A percentile compares a stretch with the other conserved stretches of the same genome.
Evolutionary conservation across 2,329 filamentous ascomycete species (phyloP).

Genomic region (Cercospora sesami): DNA sequence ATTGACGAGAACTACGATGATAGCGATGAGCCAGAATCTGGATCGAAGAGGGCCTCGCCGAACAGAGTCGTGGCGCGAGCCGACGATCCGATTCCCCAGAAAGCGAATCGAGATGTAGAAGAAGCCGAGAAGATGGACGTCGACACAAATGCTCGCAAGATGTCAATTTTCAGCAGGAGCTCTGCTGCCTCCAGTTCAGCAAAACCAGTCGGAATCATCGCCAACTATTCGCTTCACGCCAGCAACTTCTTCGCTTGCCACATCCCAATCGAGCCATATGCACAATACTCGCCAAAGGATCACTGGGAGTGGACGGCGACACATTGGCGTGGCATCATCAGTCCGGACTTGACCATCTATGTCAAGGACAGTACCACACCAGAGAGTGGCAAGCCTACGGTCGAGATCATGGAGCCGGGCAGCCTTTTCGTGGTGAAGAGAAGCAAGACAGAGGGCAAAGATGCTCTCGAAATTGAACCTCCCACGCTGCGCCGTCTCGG

Average conservation of each 20-base stretch:
- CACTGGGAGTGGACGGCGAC: conserved; percentile 98
- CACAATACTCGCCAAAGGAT: conserved; percentile 77
- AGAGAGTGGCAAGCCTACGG: conserved; percentile 33
- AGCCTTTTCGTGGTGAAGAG: conserved; percentile 43
- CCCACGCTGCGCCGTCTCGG: conserved; percentile 68
- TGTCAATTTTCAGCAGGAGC: conserved; percentile 11
- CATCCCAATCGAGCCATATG: conserved; percentile 64
- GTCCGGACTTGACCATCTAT: conserved; percentile 76
- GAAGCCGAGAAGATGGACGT: conserved; percentile 30
- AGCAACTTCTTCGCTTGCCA: conserved; percentile 73
- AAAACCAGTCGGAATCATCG: conserved; percentile 72
- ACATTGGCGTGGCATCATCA: conserved; percentile 83
- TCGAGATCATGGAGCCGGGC: conserved; percentile 47
- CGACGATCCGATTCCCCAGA: neutral
- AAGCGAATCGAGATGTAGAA: conserved; percentile 1
- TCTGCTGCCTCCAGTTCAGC: conserved; percentile 21
- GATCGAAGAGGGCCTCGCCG: conserved; percentile 6
- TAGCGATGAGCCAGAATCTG: conserved; percentile 18
- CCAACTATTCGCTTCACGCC: conserved; percentile 75
- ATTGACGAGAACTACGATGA: conserved; percentile 35
- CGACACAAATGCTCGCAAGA: conserved; percentile 21
- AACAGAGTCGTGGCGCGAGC: conserved; percentile 10
- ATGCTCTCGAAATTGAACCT: conserved; percentile 40
- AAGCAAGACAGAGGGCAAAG: conserved; percentile 38
- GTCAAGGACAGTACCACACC: conserved; percentile 47